phyloP scores from a whole-genome alignment of 2,329 filamentous ascomycete species.

The Neobulgaria alba region DNA sequence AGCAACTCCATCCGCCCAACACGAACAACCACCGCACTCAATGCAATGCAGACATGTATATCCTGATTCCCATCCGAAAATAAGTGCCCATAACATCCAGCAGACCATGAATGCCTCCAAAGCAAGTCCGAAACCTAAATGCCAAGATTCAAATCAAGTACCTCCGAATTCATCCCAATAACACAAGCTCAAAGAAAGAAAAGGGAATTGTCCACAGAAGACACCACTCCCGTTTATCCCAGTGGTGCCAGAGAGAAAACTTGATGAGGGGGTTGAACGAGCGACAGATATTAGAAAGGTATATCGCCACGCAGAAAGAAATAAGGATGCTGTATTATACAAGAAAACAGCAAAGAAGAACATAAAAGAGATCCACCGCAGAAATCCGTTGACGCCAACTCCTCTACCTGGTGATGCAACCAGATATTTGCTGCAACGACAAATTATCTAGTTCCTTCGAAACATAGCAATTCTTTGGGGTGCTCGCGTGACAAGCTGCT shows the following conservation, averaged over 20 bases:
- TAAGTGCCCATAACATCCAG: background rate
- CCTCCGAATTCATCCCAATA: too few species aligned
- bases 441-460: conserved; percentile 15
- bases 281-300: conserved; percentile 13
- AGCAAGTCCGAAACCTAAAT: conserved; percentile 12
- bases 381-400: conserved; percentile 19
- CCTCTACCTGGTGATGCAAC: conserved; percentile 23
- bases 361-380: conserved; percentile 12
- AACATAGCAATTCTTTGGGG: background rate
- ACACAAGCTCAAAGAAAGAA: conserved; percentile 9
- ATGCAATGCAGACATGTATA: conserved; percentile 3
- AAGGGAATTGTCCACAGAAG: conserved; percentile 6
- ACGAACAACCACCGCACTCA: conserved; percentile 1
- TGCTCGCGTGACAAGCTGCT: background rate
- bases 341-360: conserved; percentile 15
- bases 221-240: conserved; percentile 2
- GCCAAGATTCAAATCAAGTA: conserved; percentile 10
- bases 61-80: background rate
- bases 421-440: conserved; percentile 15
- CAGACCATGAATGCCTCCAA: conserved; percentile 16
- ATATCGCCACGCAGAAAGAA: conserved; percentile 2
- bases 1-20: conserved; percentile 1
- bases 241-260: conserved; percentile 1
- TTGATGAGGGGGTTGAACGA: conserved; percentile 3
- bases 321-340: conserved; percentile 20